Conservation (phyloP, 2,329 filamentous ascomycete species). For the Phialophora expanda region DNA sequence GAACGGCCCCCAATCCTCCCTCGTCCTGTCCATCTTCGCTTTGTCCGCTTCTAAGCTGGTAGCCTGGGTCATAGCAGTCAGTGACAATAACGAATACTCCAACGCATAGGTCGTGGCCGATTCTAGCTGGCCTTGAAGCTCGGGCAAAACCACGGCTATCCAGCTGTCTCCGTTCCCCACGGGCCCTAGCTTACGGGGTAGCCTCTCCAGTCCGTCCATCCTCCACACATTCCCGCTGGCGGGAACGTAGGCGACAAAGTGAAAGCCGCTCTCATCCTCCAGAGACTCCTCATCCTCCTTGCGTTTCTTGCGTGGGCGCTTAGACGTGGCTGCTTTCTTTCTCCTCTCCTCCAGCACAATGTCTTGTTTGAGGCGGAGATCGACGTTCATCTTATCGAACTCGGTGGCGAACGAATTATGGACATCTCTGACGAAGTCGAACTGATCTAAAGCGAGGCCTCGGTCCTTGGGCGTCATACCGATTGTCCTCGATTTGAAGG, state of each 20-base stretch:
- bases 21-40: slow-evolving; percentile 32
- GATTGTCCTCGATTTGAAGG: slow-evolving; percentile 75
- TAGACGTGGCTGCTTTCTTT: slow-evolving; percentile 41
- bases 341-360: slow-evolving; percentile 47
- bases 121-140: slow-evolving; percentile 24
- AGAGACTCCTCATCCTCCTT: slow-evolving; percentile 53
- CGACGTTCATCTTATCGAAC: slow-evolving; percentile 41
- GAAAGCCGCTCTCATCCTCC: slow-evolving; percentile 70
- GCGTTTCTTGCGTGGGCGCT: slow-evolving; percentile 42
- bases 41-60: slow-evolving; percentile 25
- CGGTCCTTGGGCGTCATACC: slow-evolving; percentile 72
- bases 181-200: slow-evolving; percentile 69
- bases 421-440: slow-evolving; percentile 75
- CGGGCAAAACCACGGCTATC: slow-evolving; percentile 34
- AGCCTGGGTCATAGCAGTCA: slow-evolving; percentile 25
- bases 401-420: slow-evolving; percentile 86
- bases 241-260: slow-evolving; percentile 89
- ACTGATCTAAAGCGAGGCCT: slow-evolving; percentile 75
- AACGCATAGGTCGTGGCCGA: slow-evolving; percentile 20
- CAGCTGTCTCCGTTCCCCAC: slow-evolving; percentile 28
- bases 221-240: slow-evolving; percentile 79
- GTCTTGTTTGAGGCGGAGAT: slow-evolving; percentile 58
- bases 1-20: slow-evolving; percentile 39
- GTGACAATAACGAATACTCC: slow-evolving; percentile 34
- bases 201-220: slow-evolving; percentile 77